Evolutionary conservation across 1,284 basidiomycete species (phyloP), one percentile per base, ranked within the genome.

Genomic region (Rhodotorula sp.): DNA sequence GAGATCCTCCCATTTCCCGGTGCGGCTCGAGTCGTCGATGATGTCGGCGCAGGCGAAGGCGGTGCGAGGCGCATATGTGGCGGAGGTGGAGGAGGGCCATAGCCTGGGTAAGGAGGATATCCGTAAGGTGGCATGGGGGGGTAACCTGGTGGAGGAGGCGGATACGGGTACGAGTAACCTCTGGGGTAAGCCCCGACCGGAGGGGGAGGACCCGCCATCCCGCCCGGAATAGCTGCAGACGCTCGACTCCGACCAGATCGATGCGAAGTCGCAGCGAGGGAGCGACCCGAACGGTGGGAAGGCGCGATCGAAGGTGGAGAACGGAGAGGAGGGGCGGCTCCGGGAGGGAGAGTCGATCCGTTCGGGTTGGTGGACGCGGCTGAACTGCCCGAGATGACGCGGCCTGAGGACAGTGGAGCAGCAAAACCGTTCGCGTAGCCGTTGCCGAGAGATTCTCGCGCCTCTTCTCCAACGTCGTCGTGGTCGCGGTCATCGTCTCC

Each of bases 71-170:
- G 54, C 54, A 54, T 45, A 50, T 26, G 45, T 47, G 50, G 49
- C 48, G 47, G 34, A 45, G 57, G 43, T 18, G 23, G 59, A 5
- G 59, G n/a, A 47, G 47, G 59, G 10, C 38, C 26, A 45, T 60
- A 47, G 23, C 14, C 54, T 18, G n/a, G 54, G 26, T 55, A 55
- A 47, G 62, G 62, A 23, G 62, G 62, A 21, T 63, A 60, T 23
- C 56, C 34, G n/a, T 43, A 49, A 43, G 59, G 56, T 5, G 63
- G 63, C 28, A 48, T 48, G 23, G 56, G 62, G 19, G 52, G 63
- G 12, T 58, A 58, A 16, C 43, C 58, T 14, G n/a, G 38, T 5
- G 57, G 38, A n/a, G 57, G 57, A 16, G 63, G 63, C 12, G 62
- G 38, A 28, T 48, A 60, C n/a, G 62, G n/a, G 18, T 28, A 64